Base-by-base conservation (phyloP, 768 basidiomycete species). In the Boletus pseudo-olivaceus region DNA sequence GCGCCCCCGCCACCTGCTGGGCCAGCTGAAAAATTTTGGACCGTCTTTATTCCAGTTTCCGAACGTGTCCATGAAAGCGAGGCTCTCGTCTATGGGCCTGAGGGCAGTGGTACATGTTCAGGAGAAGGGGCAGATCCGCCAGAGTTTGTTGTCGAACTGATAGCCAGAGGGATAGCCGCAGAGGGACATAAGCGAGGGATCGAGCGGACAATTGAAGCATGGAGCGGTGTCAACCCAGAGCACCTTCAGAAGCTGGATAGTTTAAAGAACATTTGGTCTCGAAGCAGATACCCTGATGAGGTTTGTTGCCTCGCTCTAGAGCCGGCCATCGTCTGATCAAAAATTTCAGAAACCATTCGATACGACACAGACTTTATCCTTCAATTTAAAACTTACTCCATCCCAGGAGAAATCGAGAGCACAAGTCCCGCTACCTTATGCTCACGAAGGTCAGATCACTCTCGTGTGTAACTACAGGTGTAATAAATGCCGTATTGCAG, bases 351-450 rank as follows among this genome's bases (percentile, higher is more conserved):
- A 67, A 37, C 64, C 73, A n/a, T 71, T 75, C 6, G 84, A 92
- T 62, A 81, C 86, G 2, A 84, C 83, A 3, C 79, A 84, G 49
- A 79, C 83, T 59, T 70, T 90, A n/a, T 79, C 93, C 0, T 98
- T 98, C 78, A 97, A 97, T 67, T 79, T 98, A 29, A 81, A 75
- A 49, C 80, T 98, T 50, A 98, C 93, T 9, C 76, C 82, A 15
- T 82, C 88, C 23, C 96, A 98, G 66, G 85, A 87, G 64, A 79
- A 81, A 56, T 85, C 87, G 20, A 80, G 92, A 48, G 85, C 90
- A 2, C 79, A 82, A 54, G 93, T 98, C 2, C 88, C 92, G 14
- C 73, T 98, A 35, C 96, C 96, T 3, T 99, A 97, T 65, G 89
- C 80, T 3, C 93, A 95, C 64, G 84, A 90, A 75, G 91, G 92